Evolutionary conservation across 805 yeast genomes (phyloP).

Genomic region (Spathaspora sp.): DNA sequence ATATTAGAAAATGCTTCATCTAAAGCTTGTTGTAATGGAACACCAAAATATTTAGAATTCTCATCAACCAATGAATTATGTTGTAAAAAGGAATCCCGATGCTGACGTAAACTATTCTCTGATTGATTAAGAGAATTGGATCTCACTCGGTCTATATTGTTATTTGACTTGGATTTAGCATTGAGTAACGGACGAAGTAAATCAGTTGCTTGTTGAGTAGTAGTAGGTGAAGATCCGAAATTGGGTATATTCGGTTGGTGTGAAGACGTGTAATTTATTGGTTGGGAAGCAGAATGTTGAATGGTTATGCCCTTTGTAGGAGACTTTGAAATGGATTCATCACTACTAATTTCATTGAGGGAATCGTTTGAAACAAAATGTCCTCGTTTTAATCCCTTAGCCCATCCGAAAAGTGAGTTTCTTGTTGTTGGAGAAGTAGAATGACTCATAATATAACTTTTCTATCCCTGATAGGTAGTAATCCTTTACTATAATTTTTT

Average conservation of each 20-base stretch:
- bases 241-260: slow-evolving; percentile 1
- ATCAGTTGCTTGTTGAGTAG: slow-evolving; percentile 15
- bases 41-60: slow-evolving; percentile 70
- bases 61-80: slow-evolving; percentile 41
- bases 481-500: not conserved
- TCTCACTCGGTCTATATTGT: slow-evolving; percentile 37
- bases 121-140: slow-evolving; percentile 32
- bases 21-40: slow-evolving; percentile 67
- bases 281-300: not conserved
- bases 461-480: not conserved
- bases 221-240: slow-evolving; percentile 8
- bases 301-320: slow-evolving; percentile 3
- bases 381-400: slow-evolving; percentile 39
- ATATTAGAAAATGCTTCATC: slow-evolving; percentile 75
- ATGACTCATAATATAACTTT: slow-evolving; percentile 25
- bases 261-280: slow-evolving; percentile 1
- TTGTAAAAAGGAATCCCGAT: slow-evolving; percentile 48
- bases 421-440: slow-evolving; percentile 37
- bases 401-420: slow-evolving; percentile 42
- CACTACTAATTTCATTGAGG: slow-evolving; percentile 28
- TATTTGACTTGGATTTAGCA: slow-evolving; percentile 49
- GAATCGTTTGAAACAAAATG: slow-evolving; percentile 35
- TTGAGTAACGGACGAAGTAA: slow-evolving; percentile 45
- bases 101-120: slow-evolving; percentile 38
- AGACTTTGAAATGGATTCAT: slow-evolving; percentile 7